Percentiles rank a stretch among this genome's conserved stretches.
phyloP scores from a whole-genome alignment of 164 flowering plant genomes.

The Brasenia schreberi region DNA sequence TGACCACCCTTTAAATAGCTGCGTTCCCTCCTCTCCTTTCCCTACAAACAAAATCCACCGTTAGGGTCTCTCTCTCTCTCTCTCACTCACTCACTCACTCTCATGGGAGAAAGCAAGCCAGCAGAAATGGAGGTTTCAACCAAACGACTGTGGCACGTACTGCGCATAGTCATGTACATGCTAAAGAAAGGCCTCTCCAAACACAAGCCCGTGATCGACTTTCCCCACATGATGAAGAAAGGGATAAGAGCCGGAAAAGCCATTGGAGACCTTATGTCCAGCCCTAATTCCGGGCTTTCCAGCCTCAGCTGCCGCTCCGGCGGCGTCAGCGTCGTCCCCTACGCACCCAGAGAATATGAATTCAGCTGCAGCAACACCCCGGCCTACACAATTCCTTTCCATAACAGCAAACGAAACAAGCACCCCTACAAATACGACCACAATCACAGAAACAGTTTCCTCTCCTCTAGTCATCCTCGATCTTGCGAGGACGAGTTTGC shows the following conservation, averaged over 20 bases:
- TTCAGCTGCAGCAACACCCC: slow-evolving; percentile 55
- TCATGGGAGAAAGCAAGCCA: neutral
- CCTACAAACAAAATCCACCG: neutral
- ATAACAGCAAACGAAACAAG: slow-evolving; percentile 22
- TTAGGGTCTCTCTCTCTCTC: neutral
- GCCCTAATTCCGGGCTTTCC: slow-evolving; percentile 21
- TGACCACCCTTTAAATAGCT: neutral
- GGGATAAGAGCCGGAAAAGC: slow-evolving; percentile 33
- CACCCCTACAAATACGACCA: slow-evolving; percentile 23
- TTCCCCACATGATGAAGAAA: slow-evolving; percentile 38
- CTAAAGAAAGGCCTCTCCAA: slow-evolving; percentile 42
- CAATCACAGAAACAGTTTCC: slow-evolving; percentile 2
- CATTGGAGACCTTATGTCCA: slow-evolving; percentile 17
- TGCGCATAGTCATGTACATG: slow-evolving; percentile 31
- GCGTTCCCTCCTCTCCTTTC: neutral
- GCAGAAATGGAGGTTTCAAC: slow-evolving; percentile 9
- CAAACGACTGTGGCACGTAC: slow-evolving; percentile 35
- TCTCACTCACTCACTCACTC: neutral
- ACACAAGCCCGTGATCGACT: slow-evolving; percentile 36
- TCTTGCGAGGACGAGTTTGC: slow-evolving; percentile 14
- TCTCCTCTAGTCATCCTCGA: slow-evolving; percentile 1
- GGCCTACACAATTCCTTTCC: slow-evolving; percentile 20
- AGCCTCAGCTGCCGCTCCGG: slow-evolving; percentile 20
- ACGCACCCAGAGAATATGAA: slow-evolving; percentile 31
- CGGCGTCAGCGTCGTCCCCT: slow-evolving; percentile 21